Conservation (phyloP, 2,329 filamentous ascomycete species). For the Sordariomycetes sp. region DNA sequence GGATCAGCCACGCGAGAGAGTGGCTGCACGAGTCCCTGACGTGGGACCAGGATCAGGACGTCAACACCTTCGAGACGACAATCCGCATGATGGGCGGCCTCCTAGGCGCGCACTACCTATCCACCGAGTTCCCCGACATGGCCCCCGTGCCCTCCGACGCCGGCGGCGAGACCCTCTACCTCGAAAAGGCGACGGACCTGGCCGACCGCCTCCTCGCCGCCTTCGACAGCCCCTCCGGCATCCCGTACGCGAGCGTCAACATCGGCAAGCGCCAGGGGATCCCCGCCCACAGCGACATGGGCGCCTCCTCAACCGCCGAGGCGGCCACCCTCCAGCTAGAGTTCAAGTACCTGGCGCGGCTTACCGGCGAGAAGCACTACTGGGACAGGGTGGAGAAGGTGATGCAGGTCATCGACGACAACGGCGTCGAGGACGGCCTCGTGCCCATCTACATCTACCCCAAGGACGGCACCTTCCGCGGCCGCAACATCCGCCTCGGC, state of each 20-base stretch:
- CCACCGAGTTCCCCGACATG: constrained; percentile 65
- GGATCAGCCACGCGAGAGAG: constrained; percentile 70
- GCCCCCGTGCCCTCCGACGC: constrained; percentile 63
- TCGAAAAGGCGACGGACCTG: constrained; percentile 90
- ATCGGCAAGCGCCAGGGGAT: constrained; percentile 65
- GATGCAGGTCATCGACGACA: constrained; percentile 81
- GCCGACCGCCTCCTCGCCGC: constrained; percentile 78
- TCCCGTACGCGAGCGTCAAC: constrained; percentile 86
- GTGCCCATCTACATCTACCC: constrained; percentile 87
- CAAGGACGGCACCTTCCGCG: constrained; percentile 63
- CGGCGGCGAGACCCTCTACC: constrained; percentile 77
- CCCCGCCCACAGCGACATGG: constrained; percentile 68
- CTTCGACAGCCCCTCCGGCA: constrained; percentile 74
- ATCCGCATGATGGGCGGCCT: constrained; percentile 94
- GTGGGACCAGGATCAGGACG: constrained; percentile 88
- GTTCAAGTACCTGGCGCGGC: constrained; percentile 90
- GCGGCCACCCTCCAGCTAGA: constrained; percentile 87
- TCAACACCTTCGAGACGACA: constrained; percentile 95
- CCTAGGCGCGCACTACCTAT: constrained; percentile 89
- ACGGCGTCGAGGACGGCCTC: constrained; percentile 65
- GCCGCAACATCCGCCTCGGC: constrained; percentile 77
- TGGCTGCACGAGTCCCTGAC: constrained; percentile 74
- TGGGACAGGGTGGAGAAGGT: constrained; percentile 89
- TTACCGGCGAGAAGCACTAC: constrained; percentile 84
- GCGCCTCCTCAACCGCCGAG: constrained; percentile 88